A percentile compares a stretch with the other conserved stretches of the same genome.
Evolutionary conservation across 257 asterid species (phyloP).

Genomic region (Solanum virginianum): DNA sequence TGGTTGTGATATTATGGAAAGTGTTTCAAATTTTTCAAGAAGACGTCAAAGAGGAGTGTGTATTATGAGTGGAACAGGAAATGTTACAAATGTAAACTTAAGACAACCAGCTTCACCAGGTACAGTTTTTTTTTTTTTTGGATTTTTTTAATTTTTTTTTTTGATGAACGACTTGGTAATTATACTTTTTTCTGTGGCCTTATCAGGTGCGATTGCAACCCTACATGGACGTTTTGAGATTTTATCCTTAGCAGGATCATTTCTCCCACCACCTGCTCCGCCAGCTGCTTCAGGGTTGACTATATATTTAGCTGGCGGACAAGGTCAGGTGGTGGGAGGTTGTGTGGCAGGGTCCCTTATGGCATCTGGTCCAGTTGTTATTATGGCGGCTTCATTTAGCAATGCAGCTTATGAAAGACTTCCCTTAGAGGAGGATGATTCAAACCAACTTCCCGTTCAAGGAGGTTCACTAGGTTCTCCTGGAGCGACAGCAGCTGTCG

Average conservation of each 20-base stretch:
- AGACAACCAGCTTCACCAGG: slow-evolving; percentile 74
- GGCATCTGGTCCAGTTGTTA: slow-evolving; percentile 73
- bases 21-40: slow-evolving; percentile 61
- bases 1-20: slow-evolving; percentile 72
- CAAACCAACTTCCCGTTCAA: slow-evolving; percentile 1
- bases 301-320: slow-evolving; percentile 76
- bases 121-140: not conserved
- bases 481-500: not conserved
- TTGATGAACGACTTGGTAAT: not conserved
- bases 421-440: slow-evolving; percentile 70
- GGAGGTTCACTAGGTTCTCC: slow-evolving; percentile 22
- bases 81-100: slow-evolving; percentile 65
- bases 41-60: slow-evolving; percentile 84
- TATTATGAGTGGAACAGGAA: slow-evolving; percentile 79
- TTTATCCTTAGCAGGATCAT: slow-evolving; percentile 64
- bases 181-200: not conserved
- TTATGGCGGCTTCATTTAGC: slow-evolving; percentile 91
- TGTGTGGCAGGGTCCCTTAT: slow-evolving; percentile 71
- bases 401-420: slow-evolving; percentile 85
- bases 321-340: slow-evolving; percentile 94
- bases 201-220: slow-evolving; percentile 40
- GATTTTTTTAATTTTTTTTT: not conserved
- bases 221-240: slow-evolving; percentile 86
- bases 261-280: slow-evolving; percentile 87
- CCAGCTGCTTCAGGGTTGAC: slow-evolving; percentile 66